Evolutionary conservation across 441 rosid genomes (phyloP).

Genomic region (Breynia disticha): DNA sequence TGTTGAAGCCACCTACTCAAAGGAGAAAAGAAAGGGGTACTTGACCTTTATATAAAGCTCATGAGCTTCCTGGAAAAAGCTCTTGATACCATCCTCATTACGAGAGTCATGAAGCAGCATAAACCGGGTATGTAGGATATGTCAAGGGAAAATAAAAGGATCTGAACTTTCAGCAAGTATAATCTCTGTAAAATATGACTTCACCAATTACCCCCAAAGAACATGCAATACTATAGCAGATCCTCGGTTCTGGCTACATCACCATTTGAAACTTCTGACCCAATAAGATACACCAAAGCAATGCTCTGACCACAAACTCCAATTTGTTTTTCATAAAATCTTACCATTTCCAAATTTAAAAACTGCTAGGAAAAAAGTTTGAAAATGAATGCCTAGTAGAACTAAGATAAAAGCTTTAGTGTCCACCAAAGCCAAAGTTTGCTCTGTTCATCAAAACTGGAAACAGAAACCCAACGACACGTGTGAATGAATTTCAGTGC

Average conservation of each 20-base stretch:
- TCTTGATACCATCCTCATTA: constrained; percentile 93
- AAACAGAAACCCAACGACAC: background rate
- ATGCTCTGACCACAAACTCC: too few species aligned
- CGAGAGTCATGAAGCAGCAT: constrained; percentile 98
- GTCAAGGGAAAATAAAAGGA: constrained; percentile 38
- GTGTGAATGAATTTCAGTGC: background rate
- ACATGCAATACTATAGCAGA: too few species aligned
- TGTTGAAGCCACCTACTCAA: background rate
- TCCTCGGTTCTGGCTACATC: too few species aligned
- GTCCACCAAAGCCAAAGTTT: background rate
- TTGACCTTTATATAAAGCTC: constrained; percentile 90
- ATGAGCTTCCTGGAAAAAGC: constrained; percentile 97
- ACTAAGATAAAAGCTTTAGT: too few species aligned
- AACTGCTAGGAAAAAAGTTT: background rate
- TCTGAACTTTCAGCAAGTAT: background rate
- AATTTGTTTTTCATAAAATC: too few species aligned
- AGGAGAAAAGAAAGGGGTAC: background rate
- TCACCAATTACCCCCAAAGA: background rate
- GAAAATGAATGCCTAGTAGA: background rate
- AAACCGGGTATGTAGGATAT: constrained; percentile 61
- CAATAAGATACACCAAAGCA: background rate
- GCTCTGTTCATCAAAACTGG: background rate
- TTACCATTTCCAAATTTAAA: too few species aligned
- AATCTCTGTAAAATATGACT: background rate
- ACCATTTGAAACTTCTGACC: background rate